These are phyloP conservation scores for Phytophthora pisi DNA, from an alignment of 352 stramenopile genomes.

Conservation along the genomic window DNA sequence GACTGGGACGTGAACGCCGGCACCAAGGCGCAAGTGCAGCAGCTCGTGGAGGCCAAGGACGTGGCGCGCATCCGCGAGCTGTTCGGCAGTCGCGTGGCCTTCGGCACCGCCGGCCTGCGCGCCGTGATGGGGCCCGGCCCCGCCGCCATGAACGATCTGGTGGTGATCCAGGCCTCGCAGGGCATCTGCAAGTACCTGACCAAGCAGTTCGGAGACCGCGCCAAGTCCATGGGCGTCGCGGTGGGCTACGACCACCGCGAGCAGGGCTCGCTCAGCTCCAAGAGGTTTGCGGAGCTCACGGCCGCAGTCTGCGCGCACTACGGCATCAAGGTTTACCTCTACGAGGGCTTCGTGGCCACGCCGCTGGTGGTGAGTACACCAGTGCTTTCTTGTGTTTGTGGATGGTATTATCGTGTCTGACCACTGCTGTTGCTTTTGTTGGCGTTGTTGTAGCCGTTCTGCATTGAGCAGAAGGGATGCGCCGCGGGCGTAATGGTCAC, in stretches of 20 bases:
- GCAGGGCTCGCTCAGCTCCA: slow-evolving; percentile 80
- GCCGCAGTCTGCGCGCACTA: slow-evolving; percentile 79
- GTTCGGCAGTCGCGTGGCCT: slow-evolving; percentile 87
- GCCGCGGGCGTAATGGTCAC: slow-evolving; percentile 94
- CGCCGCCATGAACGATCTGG: slow-evolving; percentile 92
- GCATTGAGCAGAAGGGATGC: slow-evolving; percentile 79
- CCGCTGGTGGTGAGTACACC: slow-evolving; percentile 87
- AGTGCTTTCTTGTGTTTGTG: background rate
- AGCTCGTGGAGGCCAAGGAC: slow-evolving; percentile 67
- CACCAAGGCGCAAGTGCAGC: slow-evolving; percentile 72
- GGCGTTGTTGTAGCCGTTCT: slow-evolving; percentile 51
- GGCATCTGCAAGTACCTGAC: slow-evolving; percentile 90
- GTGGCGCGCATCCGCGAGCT: slow-evolving; percentile 58
- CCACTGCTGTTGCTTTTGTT: background rate
- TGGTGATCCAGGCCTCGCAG: slow-evolving; percentile 92
- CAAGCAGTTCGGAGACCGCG: slow-evolving; percentile 67
- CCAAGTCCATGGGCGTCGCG: slow-evolving; percentile 81
- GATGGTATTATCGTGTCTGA: background rate
- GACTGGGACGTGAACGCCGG: slow-evolving; percentile 86
- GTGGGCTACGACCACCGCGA: slow-evolving; percentile 92
- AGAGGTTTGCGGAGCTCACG: slow-evolving; percentile 88
- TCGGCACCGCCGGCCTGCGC: slow-evolving; percentile 92
- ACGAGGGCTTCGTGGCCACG: slow-evolving; percentile 94
- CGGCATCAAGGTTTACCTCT: slow-evolving; percentile 92
- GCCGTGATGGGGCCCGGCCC: slow-evolving; percentile 90